A percentile compares a stretch with the other conserved stretches of the same genome.
Conservation (phyloP, 306 rosid species). For the Sphenostylis stenocarpa region DNA sequence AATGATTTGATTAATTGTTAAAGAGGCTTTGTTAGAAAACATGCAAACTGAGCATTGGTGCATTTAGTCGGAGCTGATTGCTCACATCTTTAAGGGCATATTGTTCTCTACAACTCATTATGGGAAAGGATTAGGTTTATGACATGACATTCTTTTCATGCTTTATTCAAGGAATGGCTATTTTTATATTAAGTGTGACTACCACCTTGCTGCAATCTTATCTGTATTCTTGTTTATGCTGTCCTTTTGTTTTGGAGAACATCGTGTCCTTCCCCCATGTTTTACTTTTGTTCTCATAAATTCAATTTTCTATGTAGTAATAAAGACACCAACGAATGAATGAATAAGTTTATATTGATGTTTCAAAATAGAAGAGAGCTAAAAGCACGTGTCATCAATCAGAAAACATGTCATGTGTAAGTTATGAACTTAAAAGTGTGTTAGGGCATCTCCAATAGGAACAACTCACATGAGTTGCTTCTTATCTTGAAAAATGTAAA, state of each 20-base stretch:
- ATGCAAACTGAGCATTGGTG: not conserved
- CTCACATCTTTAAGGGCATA: not conserved
- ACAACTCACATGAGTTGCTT: too few relatives aligned
- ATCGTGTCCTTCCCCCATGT: not conserved
- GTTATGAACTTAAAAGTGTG: conserved; percentile 3
- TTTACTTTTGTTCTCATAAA: conserved; percentile 1
- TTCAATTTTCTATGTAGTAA: not conserved
- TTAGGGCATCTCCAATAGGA: too few relatives aligned
- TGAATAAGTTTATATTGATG: conserved; percentile 10
- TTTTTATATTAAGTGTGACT: not conserved
- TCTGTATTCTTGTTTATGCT: not conserved
- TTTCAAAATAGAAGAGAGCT: conserved; percentile 19
- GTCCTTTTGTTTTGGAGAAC: not conserved
- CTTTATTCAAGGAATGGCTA: not conserved
- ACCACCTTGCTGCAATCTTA: not conserved
- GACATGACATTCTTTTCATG: not conserved
- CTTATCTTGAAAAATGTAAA: too few relatives aligned
- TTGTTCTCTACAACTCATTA: not conserved
- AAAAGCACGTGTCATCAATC: not conserved
- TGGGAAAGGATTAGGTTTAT: not conserved
- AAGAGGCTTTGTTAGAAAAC: not conserved
- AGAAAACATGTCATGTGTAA: not conserved
- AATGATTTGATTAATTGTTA: not conserved
- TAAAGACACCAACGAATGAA: not conserved
- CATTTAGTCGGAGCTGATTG: not conserved